Evolutionary conservation across 1,139 yeast genomes (phyloP).

Genomic region (Candida labiduridarum): DNA sequence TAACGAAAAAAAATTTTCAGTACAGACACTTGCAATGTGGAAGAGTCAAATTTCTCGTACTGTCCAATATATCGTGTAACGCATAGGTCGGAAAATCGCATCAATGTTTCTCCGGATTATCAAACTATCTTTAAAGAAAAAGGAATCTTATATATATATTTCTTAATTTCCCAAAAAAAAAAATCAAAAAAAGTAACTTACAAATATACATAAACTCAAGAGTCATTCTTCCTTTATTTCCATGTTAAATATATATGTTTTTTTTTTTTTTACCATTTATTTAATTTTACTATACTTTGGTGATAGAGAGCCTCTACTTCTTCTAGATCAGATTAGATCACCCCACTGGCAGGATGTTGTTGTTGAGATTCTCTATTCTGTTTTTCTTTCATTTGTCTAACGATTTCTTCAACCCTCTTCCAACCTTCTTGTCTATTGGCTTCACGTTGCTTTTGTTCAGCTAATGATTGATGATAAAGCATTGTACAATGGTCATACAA

Average conservation of each 20-base stretch:
- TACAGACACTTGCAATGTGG: too few relatives aligned
- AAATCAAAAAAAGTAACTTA: background rate
- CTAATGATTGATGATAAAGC: constrained; percentile 74
- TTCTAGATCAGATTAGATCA: constrained; percentile 7
- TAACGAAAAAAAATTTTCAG: background rate
- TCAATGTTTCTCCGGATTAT: background rate
- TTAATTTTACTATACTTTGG: background rate
- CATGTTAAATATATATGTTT: background rate
- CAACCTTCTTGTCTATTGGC: constrained; percentile 70
- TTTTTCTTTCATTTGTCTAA: constrained; percentile 30
- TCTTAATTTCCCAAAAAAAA: background rate
- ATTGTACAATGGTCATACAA: constrained; percentile 91
- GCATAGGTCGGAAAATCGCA: too few relatives aligned
- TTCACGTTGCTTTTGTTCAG: constrained; percentile 65
- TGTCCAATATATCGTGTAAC: background rate
- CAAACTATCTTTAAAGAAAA: background rate
- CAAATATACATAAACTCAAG: background rate
- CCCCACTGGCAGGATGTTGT: constrained; percentile 8
- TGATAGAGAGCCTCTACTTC: background rate
- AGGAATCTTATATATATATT: background rate
- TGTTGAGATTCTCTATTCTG: constrained; percentile 11
- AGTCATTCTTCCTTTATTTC: background rate
- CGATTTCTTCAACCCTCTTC: constrained; percentile 71
- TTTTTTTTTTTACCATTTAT: background rate
- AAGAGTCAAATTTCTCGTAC: too few relatives aligned